Evolutionary conservation across 2,329 filamentous ascomycete genomes (phyloP), one percentile per base, ranked within the genome.

Genomic region (Fusarium irregulare): DNA sequence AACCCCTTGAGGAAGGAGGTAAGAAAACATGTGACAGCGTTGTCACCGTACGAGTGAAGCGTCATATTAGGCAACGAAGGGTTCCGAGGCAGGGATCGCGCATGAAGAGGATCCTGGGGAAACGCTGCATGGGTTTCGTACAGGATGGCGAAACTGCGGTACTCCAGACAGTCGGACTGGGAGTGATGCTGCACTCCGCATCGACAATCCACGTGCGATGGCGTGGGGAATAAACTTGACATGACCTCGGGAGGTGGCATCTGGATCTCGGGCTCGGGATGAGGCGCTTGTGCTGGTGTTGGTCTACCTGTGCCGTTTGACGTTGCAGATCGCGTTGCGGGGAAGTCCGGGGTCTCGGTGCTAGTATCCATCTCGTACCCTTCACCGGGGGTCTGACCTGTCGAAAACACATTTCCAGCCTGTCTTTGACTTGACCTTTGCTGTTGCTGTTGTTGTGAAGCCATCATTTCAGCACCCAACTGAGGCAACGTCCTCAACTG

Each of bases 131-230:
- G 72, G 32, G 64, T 65, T 62, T 75, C 67, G 56, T 75, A 75
- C 23, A 76, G 64, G 13, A 75, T 71, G 25, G 71, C 70, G 40
- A 73, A 64, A 61, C 66, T 75, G 47, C 65, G 70, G 50, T 73
- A 70, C 48, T 76, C 74, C 7, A 75, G 53, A 34, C 72, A 75
- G 30, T 76, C 66, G 12, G 62, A 63, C 21, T 61, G 68, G 14
- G 67, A 67, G 30, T 57, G 60, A 47, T 76, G 75, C 62, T 67
- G 65, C n/a, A 69, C 64, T 58, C 75, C 75, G 37, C 75, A 76
- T 50, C 72, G 72, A 51, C 75, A 76, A 28, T 75, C 66, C 16
- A 75, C 66, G 27, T 64, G 64, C 9, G 68, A 58, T 25, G 64
- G 56, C 14, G 56, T 46, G 20, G 68, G 63, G 8, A 71, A 59